Base-by-base conservation (phyloP, 805 yeast genomes). In the Lachancea lanzarotensis region DNA sequence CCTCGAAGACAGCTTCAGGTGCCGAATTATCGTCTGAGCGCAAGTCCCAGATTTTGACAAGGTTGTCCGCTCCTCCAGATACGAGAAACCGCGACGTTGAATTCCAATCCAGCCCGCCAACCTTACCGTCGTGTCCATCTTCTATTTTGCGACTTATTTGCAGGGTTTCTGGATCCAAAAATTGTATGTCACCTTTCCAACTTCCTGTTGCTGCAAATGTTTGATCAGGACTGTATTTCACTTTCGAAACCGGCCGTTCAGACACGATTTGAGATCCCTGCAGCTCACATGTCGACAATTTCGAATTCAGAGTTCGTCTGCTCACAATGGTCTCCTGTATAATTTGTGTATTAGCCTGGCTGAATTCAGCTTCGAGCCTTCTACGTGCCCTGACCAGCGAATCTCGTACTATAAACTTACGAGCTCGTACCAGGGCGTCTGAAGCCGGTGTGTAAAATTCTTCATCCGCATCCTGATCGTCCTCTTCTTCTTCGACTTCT, bases 361-460 rank as follows among this genome's bases (percentile, higher is more conserved):
- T 47, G 33, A 57, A 56, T 42, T 74, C 75, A 0, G 20, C 22
- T 5, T 53, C 46, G 0, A 78, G 45, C 48, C 93, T 62, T 1
- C 45, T 29, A 20, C 59, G 56, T 0, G 91, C 75, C 17, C 62
- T 62, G 0, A 44, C 35, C 2, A 84, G 52, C 0, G 95, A 82
- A 45, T 63, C 65, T 4, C 63, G 48, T 0, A 88, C 74, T 0
- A 90, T 69, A 2, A 52, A 48, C 31, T 65, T 59, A 42, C 98
- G 71, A 0, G 78, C 72, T 1, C 70, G 65, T 7, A 72, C 64
- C 9, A 90, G 62, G 5, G 70, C 75, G 3, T 65, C 67, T 0
- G 75, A 63, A 0, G 95, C 96, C 0, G 95, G 95, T 0, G 96
- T 88, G 56, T 79, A 88, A 56, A 84, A 89, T 48, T 88, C 95